Evolutionary conservation across 768 basidiomycete genomes (phyloP), one percentile per base, ranked within the genome.

Genomic region (Pluteus cervinus): DNA sequence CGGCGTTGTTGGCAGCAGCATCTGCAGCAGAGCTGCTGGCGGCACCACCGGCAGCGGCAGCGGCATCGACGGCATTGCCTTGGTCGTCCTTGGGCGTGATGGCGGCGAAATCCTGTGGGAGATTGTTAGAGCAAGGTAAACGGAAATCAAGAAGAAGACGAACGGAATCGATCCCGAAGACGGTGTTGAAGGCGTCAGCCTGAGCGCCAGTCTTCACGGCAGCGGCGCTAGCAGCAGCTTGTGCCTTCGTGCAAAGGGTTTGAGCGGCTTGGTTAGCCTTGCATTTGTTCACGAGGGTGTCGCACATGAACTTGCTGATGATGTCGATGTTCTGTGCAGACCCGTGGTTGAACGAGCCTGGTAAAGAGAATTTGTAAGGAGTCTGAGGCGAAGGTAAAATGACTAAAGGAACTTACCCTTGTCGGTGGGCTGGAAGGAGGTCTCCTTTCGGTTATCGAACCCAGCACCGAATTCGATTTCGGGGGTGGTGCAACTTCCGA

Each of bases 361-460:
- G n/a, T n/a, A n/a, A n/a, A n/a, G n/a, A n/a, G n/a, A n/a, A n/a
- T n/a, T n/a, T n/a, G n/a, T n/a, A n/a, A n/a, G n/a, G n/a, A n/a
- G n/a, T n/a, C n/a, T n/a, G n/a, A n/a, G n/a, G n/a, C n/a, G n/a
- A n/a, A n/a, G n/a, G n/a, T n/a, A n/a, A n/a, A n/a, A n/a, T n/a
- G n/a, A n/a, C n/a, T n/a, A n/a, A 18, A 17, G 22, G 4, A 8
- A 44, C 61, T 37, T 46, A 70, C 68, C 55, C 50, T 61, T 49
- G 53, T 79, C 72, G 7, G 57, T 63, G 39, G 79, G 78, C 46
- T 68, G 53, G 64, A 79, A 81, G 54, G 65, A 65, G 9, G 76
- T 79, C 50, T 79, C 78, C 45, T 41, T n/a, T n/a, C 78, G 65
- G 49, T 60, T 58, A 43, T 80, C 76, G 47, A 81, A 77, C 24